Evolutionary conservation across 257 asterid genomes (phyloP).

Genomic region (Scutellaria galericulata): DNA sequence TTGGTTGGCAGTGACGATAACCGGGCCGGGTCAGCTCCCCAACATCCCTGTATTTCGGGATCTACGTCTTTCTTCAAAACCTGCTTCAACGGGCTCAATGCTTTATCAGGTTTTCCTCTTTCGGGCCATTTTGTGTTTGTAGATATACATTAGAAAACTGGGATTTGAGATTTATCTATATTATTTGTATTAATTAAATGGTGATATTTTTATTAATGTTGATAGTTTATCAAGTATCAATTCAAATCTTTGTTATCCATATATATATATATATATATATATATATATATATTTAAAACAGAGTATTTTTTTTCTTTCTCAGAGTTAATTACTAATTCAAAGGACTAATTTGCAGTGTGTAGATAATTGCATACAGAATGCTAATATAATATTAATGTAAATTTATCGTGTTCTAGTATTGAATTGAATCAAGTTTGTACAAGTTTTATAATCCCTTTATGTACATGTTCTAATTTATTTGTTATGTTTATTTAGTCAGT

Average conservation of each 20-base stretch:
- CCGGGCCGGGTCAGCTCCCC: background rate
- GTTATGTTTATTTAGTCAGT: too few species aligned
- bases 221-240: background rate
- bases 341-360: background rate
- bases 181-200: too few species aligned
- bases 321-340: background rate
- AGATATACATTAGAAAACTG: too few species aligned
- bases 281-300: too few species aligned
- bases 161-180: too few species aligned
- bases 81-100: conserved; percentile 89
- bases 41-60: conserved; percentile 39
- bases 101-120: conserved; percentile 53
- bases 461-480: too few species aligned
- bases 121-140: too few species aligned
- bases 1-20: conserved; percentile 28
- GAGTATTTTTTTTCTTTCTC: background rate
- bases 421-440: background rate
- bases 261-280: too few species aligned
- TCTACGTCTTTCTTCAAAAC: conserved; percentile 76
- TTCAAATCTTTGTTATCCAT: background rate
- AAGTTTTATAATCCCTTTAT: background rate
- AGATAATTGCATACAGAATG: too few species aligned
- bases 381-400: too few species aligned
- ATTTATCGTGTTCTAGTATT: background rate
- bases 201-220: background rate